Percentiles rank a stretch among this genome's conserved stretches.
Evolutionary conservation across 1,139 yeast genomes (phyloP).

Genomic region (Zhuliangozyma parablackwelliae): DNA sequence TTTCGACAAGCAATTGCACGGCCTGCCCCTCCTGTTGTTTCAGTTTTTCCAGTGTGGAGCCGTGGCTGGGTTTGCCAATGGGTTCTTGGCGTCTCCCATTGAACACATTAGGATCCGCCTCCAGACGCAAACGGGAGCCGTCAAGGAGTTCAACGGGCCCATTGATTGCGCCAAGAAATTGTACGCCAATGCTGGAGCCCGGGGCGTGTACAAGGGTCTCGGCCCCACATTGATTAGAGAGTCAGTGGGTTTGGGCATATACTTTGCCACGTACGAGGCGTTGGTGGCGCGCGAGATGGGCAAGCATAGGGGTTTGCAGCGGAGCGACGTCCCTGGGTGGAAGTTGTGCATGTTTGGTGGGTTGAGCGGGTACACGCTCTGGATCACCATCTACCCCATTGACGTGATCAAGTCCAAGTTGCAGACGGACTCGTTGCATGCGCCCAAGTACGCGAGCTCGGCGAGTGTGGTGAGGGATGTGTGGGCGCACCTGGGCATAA

Average conservation of each 20-base stretch:
- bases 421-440: conserved; percentile 70
- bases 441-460: conserved; percentile 47
- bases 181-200: conserved; percentile 44
- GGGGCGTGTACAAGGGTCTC: conserved; percentile 72
- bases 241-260: conserved; percentile 81
- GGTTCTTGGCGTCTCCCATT: conserved; percentile 83
- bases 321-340: conserved; percentile 80
- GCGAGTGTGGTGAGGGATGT: conserved; percentile 53
- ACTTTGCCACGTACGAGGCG: conserved; percentile 86
- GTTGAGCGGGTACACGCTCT: conserved; percentile 78
- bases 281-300: conserved; percentile 61
- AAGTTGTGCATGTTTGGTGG: conserved; percentile 81
- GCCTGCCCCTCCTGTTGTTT: conserved; percentile 38
- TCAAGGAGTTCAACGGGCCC: conserved; percentile 63
- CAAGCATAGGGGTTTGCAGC: conserved; percentile 24
- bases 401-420: conserved; percentile 83
- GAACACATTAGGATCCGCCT: conserved; percentile 89
- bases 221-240: conserved; percentile 80
- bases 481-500: conserved; percentile 52
- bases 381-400: conserved; percentile 78
- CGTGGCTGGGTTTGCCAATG: conserved; percentile 86
- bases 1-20: conserved; percentile 41
- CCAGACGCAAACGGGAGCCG: conserved; percentile 68
- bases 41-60: conserved; percentile 81
- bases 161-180: conserved; percentile 68